Conservation (phyloP, 352 stramenopile genomes). For the Elongisporangium senticosum region DNA sequence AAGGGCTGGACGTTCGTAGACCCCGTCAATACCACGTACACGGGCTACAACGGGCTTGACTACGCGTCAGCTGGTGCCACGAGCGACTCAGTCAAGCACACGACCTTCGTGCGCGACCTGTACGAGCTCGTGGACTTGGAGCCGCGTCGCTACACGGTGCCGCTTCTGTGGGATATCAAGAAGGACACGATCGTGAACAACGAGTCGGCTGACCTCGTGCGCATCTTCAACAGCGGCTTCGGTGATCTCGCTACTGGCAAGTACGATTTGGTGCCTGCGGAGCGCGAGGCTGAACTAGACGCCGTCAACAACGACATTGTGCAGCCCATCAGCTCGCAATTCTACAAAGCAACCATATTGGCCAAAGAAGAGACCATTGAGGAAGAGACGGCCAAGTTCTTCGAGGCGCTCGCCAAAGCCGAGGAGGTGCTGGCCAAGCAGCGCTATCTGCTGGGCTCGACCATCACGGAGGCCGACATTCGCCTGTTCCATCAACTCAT, state of each 20-base stretch:
- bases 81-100: slow-evolving; percentile 22
- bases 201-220: slow-evolving; percentile 74
- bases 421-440: slow-evolving; percentile 18
- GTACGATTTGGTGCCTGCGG: slow-evolving; percentile 33
- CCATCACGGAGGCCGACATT: slow-evolving; percentile 39
- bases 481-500: slow-evolving; percentile 34
- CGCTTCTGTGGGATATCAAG: slow-evolving; percentile 72
- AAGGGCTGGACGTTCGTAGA: slow-evolving; percentile 31
- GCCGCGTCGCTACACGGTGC: slow-evolving; percentile 32
- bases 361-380: slow-evolving; percentile 56
- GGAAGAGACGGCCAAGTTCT: slow-evolving; percentile 13
- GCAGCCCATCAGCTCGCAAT: slow-evolving; percentile 35
- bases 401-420: slow-evolving; percentile 21
- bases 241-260: slow-evolving; percentile 25
- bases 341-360: slow-evolving; percentile 57
- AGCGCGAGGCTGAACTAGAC: slow-evolving; percentile 45
- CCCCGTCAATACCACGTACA: slow-evolving; percentile 3
- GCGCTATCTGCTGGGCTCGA: slow-evolving; percentile 16
- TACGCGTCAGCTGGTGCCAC: slow-evolving; percentile 15
- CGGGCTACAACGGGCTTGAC: slow-evolving; percentile 7
- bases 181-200: slow-evolving; percentile 73
- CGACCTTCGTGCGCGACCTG: slow-evolving; percentile 24
- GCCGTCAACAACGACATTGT: slow-evolving; percentile 63
- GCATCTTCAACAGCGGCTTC: slow-evolving; percentile 47
- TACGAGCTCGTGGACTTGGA: slow-evolving; percentile 27